Evolutionary conservation across 306 rosid species (phyloP).

Genomic region (Ormosia semicastrata): DNA sequence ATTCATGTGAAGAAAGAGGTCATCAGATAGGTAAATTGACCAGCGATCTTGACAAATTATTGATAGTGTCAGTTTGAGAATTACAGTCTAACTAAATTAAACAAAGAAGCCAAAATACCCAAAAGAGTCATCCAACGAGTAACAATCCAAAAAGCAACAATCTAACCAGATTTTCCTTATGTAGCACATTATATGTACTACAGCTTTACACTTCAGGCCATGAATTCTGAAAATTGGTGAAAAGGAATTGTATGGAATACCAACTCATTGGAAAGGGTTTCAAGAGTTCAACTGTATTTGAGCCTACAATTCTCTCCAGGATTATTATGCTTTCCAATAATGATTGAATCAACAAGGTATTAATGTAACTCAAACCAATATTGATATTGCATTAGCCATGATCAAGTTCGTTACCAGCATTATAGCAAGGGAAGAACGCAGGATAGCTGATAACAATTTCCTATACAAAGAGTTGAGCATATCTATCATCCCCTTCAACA

Average conservation of each 20-base stretch:
- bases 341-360: not conserved
- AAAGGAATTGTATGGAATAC: slow-evolving; percentile 8
- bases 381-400: slow-evolving; percentile 17
- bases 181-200: not conserved
- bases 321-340: slow-evolving; percentile 1
- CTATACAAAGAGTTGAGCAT: slow-evolving; percentile 55
- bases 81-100: slow-evolving; percentile 11
- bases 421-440: slow-evolving; percentile 62
- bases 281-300: not conserved
- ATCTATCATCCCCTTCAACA: slow-evolving; percentile 53
- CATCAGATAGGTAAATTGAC: slow-evolving; percentile 23
- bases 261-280: slow-evolving; percentile 2
- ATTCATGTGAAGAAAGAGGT: slow-evolving; percentile 17
- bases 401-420: slow-evolving; percentile 60
- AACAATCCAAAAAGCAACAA: too few relatives aligned
- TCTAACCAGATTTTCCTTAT: not conserved
- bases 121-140: slow-evolving; percentile 1
- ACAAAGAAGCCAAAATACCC: slow-evolving; percentile 1
- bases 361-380: slow-evolving; percentile 6
- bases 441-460: slow-evolving; percentile 56
- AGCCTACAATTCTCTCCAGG: slow-evolving; percentile 2
- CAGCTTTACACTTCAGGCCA: not conserved
- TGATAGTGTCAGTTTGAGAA: not conserved
- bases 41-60: slow-evolving; percentile 14
- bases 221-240: not conserved